These are phyloP conservation scores for Rhodotorula glutinis DNA, from an alignment of 1,284 basidiomycete species.

Conservation along the genomic window DNA sequence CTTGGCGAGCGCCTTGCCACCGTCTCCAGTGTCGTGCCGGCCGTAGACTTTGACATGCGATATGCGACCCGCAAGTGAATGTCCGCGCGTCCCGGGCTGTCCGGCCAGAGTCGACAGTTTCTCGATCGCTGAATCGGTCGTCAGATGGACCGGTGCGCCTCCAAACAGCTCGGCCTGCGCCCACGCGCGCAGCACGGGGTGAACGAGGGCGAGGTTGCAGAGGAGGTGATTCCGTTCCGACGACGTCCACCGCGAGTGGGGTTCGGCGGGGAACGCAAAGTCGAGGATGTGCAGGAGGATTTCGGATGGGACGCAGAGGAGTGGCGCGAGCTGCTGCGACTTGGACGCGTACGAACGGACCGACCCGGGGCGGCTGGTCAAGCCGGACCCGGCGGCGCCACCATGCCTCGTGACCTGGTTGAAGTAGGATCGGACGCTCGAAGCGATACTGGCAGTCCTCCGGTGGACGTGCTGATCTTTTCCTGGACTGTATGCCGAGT, in stretches of 20 bases:
- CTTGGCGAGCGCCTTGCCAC: constrained; percentile 11
- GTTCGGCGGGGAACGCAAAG: constrained; percentile 8
- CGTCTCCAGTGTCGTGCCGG: constrained; percentile 1
- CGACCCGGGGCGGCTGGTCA: background rate
- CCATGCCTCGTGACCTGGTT: background rate
- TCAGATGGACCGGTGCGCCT: constrained; percentile 7
- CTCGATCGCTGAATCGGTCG: constrained; percentile 6
- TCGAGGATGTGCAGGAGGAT: constrained; percentile 26
- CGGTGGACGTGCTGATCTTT: background rate
- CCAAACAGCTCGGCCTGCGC: constrained; percentile 20
- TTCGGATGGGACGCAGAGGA: constrained; percentile 23
- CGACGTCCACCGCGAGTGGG: constrained; percentile 2
- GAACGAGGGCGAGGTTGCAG: constrained; percentile 19
- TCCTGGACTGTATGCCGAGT: too few species aligned
- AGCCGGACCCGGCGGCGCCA: background rate
- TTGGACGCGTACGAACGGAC: background rate
- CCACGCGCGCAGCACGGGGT: constrained; percentile 19
- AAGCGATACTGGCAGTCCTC: constrained; percentile 5
- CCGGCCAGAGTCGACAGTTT: background rate
- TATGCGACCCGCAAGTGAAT: constrained; percentile 2
- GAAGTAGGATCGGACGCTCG: constrained; percentile 8
- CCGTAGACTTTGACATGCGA: constrained; percentile 8
- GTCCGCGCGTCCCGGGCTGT: background rate
- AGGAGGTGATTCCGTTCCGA: constrained; percentile 11
- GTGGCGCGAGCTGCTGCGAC: background rate